Conservation (phyloP, 441 rosid species). For the California macrophylla region DNA sequence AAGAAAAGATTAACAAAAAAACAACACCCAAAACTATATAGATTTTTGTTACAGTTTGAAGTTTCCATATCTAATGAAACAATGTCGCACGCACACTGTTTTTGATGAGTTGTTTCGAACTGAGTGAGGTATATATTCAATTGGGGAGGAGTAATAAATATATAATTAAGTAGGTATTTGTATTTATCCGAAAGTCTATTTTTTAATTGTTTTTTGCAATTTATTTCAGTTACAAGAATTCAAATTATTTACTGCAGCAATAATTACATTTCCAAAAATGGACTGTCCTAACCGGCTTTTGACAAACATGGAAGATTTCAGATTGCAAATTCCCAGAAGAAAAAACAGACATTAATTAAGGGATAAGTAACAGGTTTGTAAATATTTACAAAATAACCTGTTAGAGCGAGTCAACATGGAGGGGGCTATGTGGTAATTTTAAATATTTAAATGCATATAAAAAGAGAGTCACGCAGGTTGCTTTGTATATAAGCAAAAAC, state of each 20-base stretch:
- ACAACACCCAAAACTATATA: not conserved
- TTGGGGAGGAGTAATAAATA: not conserved
- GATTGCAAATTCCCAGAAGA: not conserved
- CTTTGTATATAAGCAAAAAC: not conserved
- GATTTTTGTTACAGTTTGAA: not conserved
- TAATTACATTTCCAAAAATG: not conserved
- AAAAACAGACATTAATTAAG: not conserved
- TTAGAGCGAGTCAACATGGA: not conserved
- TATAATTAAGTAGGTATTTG: not conserved
- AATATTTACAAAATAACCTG: not conserved
- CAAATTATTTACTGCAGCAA: not conserved
- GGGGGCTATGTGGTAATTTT: not conserved
- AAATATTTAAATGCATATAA: not conserved
- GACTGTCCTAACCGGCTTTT: not conserved
- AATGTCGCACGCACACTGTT: too few relatives aligned
- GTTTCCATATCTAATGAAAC: too few relatives aligned
- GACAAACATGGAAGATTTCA: not conserved
- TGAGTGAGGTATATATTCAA: not conserved
- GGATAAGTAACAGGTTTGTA: not conserved
- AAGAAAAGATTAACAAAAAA: too few relatives aligned
- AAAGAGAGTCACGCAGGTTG: not conserved
- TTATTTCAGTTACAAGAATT: not conserved
- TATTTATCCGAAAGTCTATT: not conserved
- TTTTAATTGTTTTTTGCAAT: not conserved
- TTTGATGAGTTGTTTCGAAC: too few relatives aligned